Evolutionary conservation across 1,284 basidiomycete species (phyloP).

Genomic region (Takashimella tepidaria): DNA sequence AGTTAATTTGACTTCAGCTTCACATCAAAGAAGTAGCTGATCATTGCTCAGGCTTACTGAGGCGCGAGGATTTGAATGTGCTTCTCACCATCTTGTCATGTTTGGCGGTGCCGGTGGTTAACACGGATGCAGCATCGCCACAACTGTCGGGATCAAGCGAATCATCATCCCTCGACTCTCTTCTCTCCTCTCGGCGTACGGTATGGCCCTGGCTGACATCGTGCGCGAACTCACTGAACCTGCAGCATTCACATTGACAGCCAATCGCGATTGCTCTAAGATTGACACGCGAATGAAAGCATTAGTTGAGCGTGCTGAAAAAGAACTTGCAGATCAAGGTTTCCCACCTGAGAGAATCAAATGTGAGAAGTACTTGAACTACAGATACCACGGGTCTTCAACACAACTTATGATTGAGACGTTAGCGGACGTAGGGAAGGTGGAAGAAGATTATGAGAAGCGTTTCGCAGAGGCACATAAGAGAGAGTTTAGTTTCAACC

Average conservation of each 20-base stretch:
- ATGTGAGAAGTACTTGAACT: conserved; percentile 1
- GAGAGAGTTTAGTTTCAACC: conserved; percentile 41
- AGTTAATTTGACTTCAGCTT: neutral
- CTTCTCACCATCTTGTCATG: conserved; percentile 1
- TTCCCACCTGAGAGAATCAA: neutral
- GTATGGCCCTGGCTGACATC: conserved; percentile 8
- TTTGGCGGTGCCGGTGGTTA: conserved; percentile 12
- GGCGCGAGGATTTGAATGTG: conserved; percentile 2
- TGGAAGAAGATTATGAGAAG: conserved; percentile 27
- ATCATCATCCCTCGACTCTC: conserved; percentile 7
- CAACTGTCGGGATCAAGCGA: conserved; percentile 1
- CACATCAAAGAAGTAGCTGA: neutral
- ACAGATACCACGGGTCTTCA: neutral
- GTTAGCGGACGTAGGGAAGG: conserved; percentile 5
- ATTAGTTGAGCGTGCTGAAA: conserved; percentile 32
- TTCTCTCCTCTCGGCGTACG: conserved; percentile 8
- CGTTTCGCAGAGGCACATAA: conserved; percentile 34
- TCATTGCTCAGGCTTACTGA: conserved; percentile 3
- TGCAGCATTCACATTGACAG: neutral
- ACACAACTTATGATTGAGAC: conserved; percentile 8
- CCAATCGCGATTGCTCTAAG: neutral
- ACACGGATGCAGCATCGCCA: conserved; percentile 5
- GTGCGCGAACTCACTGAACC: conserved; percentile 2
- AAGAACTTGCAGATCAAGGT: conserved; percentile 27
- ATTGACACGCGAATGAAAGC: neutral